Evolutionary conservation across 129 eudicot species (phyloP).

Genomic region (Mikania micrantha): DNA sequence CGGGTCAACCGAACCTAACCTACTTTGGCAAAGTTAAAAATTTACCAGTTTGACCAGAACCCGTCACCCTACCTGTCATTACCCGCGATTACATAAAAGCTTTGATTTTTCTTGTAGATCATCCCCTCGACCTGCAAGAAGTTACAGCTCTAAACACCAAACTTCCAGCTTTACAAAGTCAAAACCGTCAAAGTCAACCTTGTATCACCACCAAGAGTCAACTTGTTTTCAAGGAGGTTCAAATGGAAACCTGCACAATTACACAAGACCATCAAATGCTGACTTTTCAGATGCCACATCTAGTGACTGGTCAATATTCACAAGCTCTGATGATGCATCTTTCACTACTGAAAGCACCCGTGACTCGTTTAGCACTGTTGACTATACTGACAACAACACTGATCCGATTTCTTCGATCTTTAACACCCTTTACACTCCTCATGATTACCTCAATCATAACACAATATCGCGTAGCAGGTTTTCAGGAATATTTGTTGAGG

Average conservation of each 20-base stretch:
- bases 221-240: constrained; percentile 13
- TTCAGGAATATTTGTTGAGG: constrained; percentile 40
- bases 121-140: constrained; percentile 55
- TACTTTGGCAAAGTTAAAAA: background rate
- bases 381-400: constrained; percentile 40
- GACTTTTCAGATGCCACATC: constrained; percentile 75
- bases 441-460: constrained; percentile 36
- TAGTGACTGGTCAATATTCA: constrained; percentile 82
- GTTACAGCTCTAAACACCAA: constrained; percentile 25
- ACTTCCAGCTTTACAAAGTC: constrained; percentile 33
- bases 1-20: constrained; percentile 5
- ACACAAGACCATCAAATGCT: constrained; percentile 24
- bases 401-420: constrained; percentile 67
- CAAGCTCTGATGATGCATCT: constrained; percentile 93
- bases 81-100: background rate
- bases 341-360: constrained; percentile 95
- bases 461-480: constrained; percentile 55
- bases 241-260: constrained; percentile 23
- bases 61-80: background rate
- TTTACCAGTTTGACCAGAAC: background rate
- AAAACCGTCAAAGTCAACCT: constrained; percentile 33
- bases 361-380: constrained; percentile 82
- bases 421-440: constrained; percentile 31
- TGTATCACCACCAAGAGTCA: constrained; percentile 34
- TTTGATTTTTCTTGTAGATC: constrained; percentile 40